A percentile compares a stretch with the other conserved stretches of the same genome.
phyloP scores from a whole-genome alignment of 2,329 filamentous ascomycete species.

The Penicillium sp. region DNA sequence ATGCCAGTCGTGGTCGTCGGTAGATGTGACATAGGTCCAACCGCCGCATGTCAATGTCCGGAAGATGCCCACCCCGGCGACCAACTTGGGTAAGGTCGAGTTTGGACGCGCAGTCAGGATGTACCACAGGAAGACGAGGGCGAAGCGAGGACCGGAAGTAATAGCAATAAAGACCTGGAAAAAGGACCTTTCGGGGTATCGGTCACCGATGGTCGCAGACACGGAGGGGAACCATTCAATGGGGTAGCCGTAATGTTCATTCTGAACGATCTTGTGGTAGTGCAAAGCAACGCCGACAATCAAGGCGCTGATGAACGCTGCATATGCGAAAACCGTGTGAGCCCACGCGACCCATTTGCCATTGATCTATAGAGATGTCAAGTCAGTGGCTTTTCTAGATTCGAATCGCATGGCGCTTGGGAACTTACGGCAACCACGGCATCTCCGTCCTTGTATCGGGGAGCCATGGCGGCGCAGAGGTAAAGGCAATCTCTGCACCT shows the following conservation, averaged over 20 bases:
- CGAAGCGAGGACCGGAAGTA: constrained; percentile 86
- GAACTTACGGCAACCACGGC: constrained; percentile 50
- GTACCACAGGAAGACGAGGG: constrained; percentile 85
- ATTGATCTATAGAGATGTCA: constrained; percentile 50
- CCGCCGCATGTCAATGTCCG: constrained; percentile 89
- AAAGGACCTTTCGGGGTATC: constrained; percentile 90
- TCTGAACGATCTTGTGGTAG: constrained; percentile 94
- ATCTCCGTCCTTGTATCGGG: constrained; percentile 55
- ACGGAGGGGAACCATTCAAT: constrained; percentile 96
- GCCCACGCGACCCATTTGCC: constrained; percentile 84
- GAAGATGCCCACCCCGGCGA: constrained; percentile 71
- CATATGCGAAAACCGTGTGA: constrained; percentile 75
- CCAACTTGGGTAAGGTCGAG: constrained; percentile 67
- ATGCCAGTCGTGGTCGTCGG: constrained; percentile 96
- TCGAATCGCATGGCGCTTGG: constrained; percentile 7
- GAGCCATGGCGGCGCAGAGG: constrained; percentile 44
- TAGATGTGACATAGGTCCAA: constrained; percentile 97
- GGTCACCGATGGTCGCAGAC: constrained; percentile 91
- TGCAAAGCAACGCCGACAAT: constrained; percentile 72
- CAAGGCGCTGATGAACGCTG: constrained; percentile 76
- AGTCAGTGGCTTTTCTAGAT: constrained; percentile 22
- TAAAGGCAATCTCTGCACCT: constrained; percentile 13
- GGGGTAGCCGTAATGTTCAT: constrained; percentile 89
- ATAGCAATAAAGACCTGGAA: constrained; percentile 97
- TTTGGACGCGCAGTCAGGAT: constrained; percentile 71